These are phyloP conservation scores for Sclerotinia sclerotiorum DNA, from an alignment of 2,329 filamentous ascomycete species.

Conservation along the genomic window DNA sequence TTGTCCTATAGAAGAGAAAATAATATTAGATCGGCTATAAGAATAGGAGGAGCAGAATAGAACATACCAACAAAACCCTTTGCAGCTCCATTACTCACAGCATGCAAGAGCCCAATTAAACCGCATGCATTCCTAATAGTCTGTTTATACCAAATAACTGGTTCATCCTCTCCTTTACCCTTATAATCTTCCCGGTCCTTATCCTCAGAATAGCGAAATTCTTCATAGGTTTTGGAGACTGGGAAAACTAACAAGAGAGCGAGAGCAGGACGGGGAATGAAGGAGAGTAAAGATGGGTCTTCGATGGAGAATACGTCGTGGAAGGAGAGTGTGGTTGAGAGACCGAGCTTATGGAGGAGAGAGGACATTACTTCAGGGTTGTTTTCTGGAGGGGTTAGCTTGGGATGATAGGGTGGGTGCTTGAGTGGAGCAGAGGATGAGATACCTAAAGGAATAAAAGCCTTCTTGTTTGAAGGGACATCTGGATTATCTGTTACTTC, in stretches of 20 bases:
- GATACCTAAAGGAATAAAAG: slow-evolving; percentile 40
- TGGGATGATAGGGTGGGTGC: background rate
- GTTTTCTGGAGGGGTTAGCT: slow-evolving; percentile 51
- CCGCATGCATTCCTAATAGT: slow-evolving; percentile 96
- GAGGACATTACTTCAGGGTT: slow-evolving; percentile 89
- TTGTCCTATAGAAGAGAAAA: slow-evolving; percentile 38
- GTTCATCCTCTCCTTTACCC: slow-evolving; percentile 66
- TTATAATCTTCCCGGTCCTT: slow-evolving; percentile 60
- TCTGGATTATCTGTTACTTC: slow-evolving; percentile 34
- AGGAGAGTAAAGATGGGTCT: slow-evolving; percentile 80
- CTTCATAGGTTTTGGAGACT: slow-evolving; percentile 77
- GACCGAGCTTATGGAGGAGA: slow-evolving; percentile 80
- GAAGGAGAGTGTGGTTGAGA: slow-evolving; percentile 72
- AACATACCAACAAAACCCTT: slow-evolving; percentile 88
- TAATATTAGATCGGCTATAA: slow-evolving; percentile 26
- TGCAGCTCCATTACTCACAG: slow-evolving; percentile 74
- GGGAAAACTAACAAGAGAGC: slow-evolving; percentile 94
- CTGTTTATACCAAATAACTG: slow-evolving; percentile 91
- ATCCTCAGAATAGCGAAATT: slow-evolving; percentile 74
- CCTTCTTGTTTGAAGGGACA: slow-evolving; percentile 37
- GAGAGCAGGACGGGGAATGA: slow-evolving; percentile 84
- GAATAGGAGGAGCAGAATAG: background rate
- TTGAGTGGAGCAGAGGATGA: background rate
- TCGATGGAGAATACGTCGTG: slow-evolving; percentile 93
- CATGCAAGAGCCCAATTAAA: slow-evolving; percentile 84